These are phyloP conservation scores for Cenchrus purpureus DNA, from an alignment of 176 grass and related monocot genomes.

Conservation along the genomic window DNA sequence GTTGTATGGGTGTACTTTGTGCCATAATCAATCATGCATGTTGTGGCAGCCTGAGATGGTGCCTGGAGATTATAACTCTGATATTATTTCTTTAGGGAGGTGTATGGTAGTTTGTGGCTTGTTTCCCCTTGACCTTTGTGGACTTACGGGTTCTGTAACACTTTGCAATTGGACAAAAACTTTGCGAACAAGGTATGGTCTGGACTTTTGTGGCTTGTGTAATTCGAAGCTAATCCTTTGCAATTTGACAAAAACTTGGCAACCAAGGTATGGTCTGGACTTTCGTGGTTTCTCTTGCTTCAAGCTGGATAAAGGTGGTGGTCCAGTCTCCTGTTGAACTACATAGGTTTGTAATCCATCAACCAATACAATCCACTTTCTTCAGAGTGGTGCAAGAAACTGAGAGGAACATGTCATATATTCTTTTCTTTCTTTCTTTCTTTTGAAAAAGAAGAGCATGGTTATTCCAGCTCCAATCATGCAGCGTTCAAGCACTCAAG, in stretches of 20 bases:
- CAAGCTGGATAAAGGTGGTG: conserved; percentile 25
- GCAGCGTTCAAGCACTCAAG: not conserved
- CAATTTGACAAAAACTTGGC: not conserved
- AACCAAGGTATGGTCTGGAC: not conserved
- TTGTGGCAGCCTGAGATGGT: not conserved
- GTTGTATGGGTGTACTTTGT: not conserved
- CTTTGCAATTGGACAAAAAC: not conserved
- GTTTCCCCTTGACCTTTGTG: not conserved
- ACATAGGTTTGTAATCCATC: not conserved
- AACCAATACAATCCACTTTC: not conserved
- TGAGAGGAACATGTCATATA: not conserved
- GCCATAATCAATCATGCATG: not conserved
- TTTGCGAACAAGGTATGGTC: not conserved
- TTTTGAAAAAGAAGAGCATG: not conserved
- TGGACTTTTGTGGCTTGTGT: not conserved
- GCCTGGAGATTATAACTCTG: not conserved
- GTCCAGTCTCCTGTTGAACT: not conserved
- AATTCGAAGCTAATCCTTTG: not conserved
- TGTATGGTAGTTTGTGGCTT: not conserved
- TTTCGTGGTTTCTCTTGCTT: conserved; percentile 11
- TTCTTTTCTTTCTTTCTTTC: no score
- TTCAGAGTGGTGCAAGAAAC: not conserved
- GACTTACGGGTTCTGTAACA: not conserved
- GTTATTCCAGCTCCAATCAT: not conserved
- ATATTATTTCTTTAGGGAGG: not conserved